These are phyloP conservation scores for Globisporangium parvum DNA, from an alignment of 352 stramenopile genomes.

Conservation along the genomic window DNA sequence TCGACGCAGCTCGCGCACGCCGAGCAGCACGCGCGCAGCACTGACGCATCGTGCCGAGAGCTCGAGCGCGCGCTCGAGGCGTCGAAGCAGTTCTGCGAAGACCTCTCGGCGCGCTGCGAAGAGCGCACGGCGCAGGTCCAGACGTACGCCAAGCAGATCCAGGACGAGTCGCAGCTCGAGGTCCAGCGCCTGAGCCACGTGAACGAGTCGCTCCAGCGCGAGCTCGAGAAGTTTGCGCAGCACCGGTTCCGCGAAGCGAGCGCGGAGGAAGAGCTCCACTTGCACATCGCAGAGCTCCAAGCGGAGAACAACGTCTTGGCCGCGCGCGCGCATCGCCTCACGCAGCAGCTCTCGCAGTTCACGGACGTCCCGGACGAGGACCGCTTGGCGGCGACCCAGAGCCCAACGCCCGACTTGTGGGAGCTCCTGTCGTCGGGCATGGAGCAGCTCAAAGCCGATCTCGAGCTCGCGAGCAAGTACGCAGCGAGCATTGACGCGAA, in stretches of 20 bases:
- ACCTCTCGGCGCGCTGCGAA: slow-evolving; percentile 55
- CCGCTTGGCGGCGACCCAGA: slow-evolving; percentile 42
- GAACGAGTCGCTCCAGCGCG: slow-evolving; percentile 51
- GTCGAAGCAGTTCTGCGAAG: slow-evolving; percentile 55
- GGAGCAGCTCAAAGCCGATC: slow-evolving; percentile 84
- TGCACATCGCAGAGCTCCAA: slow-evolving; percentile 72
- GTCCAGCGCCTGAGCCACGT: slow-evolving; percentile 49
- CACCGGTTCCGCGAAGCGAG: slow-evolving; percentile 62
- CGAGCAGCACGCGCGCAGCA: slow-evolving; percentile 32
- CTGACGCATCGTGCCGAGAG: slow-evolving; percentile 47
- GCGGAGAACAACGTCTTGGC: slow-evolving; percentile 84
- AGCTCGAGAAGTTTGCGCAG: slow-evolving; percentile 60
- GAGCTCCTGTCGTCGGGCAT: slow-evolving; percentile 82
- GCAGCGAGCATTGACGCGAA: slow-evolving; percentile 69
- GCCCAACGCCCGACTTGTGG: slow-evolving; percentile 70
- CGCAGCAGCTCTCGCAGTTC: slow-evolving; percentile 79
- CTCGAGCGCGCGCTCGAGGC: slow-evolving; percentile 52
- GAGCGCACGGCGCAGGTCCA: slow-evolving; percentile 57
- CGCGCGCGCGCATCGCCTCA: slow-evolving; percentile 68
- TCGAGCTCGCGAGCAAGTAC: slow-evolving; percentile 85
- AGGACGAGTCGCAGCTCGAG: slow-evolving; percentile 62
- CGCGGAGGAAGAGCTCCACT: slow-evolving; percentile 54
- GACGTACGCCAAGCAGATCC: slow-evolving; percentile 49
- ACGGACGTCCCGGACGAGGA: slow-evolving; percentile 75
- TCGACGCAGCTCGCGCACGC: slow-evolving; percentile 35